Conservation (phyloP, 2,329 filamentous ascomycete species). For the Pleomassaria siparia region DNA sequence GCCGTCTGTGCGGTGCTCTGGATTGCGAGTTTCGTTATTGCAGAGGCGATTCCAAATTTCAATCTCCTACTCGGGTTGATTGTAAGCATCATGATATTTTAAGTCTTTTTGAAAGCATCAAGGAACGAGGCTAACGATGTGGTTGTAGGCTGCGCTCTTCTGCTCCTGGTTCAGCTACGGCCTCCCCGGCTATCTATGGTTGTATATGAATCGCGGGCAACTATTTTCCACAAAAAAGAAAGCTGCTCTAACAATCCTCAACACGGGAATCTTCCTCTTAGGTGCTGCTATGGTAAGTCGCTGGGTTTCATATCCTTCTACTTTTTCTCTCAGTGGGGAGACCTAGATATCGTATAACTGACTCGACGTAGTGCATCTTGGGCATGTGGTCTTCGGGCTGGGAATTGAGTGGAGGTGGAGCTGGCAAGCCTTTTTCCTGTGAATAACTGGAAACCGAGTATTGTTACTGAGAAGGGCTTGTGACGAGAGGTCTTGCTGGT, state of each 20-base stretch:
- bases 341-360: neutral
- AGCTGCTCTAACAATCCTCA: conserved; percentile 48
- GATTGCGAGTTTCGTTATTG: conserved; percentile 66
- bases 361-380: conserved; percentile 22
- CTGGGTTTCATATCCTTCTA: neutral
- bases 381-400: conserved; percentile 33
- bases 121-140: neutral
- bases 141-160: neutral
- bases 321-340: neutral
- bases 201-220: conserved; percentile 50
- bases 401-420: conserved; percentile 23
- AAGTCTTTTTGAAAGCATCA: neutral
- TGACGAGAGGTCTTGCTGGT: neutral
- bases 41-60: conserved; percentile 70
- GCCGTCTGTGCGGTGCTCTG: conserved; percentile 58
- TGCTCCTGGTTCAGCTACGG: conserved; percentile 19
- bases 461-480: neutral
- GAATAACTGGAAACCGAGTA: conserved; percentile 31
- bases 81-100: conserved; percentile 12
- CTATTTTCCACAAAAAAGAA: conserved; percentile 46
- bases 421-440: conserved; percentile 33
- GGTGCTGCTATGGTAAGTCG: conserved; percentile 32
- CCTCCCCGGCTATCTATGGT: conserved; percentile 49
- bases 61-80: conserved; percentile 67
- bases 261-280: conserved; percentile 45